Evolutionary conservation across 2,329 filamentous ascomycete species (phyloP).

Genomic region (Diplocarpon rosae): DNA sequence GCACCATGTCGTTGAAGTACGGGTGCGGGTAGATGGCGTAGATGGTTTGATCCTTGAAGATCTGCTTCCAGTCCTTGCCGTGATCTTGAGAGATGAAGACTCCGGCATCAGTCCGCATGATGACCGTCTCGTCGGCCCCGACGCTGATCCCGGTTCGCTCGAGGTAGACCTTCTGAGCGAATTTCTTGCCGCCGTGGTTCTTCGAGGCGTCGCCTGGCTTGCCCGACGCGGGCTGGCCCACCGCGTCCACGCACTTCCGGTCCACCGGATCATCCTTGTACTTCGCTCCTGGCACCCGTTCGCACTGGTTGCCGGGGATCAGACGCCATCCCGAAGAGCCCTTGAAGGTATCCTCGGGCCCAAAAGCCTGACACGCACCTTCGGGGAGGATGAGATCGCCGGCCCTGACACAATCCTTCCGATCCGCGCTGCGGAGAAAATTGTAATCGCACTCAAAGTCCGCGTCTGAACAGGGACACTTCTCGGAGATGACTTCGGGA

Average conservation of each 20-base stretch:
- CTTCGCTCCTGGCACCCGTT: conserved; percentile 45
- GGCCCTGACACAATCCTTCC: conserved; percentile 55
- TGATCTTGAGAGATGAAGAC: conserved; percentile 74
- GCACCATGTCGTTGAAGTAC: conserved; percentile 76
- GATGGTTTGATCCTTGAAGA: conserved; percentile 60
- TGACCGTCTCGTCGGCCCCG: conserved; percentile 61
- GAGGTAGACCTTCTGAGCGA: conserved; percentile 58
- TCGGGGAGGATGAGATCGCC: conserved; percentile 55
- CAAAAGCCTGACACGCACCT: conserved; percentile 52
- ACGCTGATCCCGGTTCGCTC: conserved; percentile 58
- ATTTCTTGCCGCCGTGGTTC: conserved; percentile 47
- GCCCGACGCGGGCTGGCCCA: conserved; percentile 45
- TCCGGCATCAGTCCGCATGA: conserved; percentile 35
- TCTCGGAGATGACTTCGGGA: conserved; percentile 54
- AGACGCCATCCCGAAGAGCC: conserved; percentile 85
- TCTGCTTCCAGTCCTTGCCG: conserved; percentile 72
- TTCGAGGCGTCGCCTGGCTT: conserved; percentile 52
- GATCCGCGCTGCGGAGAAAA: conserved; percentile 58
- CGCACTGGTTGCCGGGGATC: conserved; percentile 75
- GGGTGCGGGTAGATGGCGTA: conserved; percentile 63
- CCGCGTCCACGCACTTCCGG: conserved; percentile 59
- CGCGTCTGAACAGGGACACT: conserved; percentile 68
- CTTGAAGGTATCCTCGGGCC: conserved; percentile 53
- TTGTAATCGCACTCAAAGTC: conserved; percentile 98
- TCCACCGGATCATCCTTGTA: conserved; percentile 66